Percentiles rank a stretch among this genome's conserved stretches.
phyloP scores from a whole-genome alignment of 2,329 filamentous ascomycete species.

The Arthroderma sp. region DNA sequence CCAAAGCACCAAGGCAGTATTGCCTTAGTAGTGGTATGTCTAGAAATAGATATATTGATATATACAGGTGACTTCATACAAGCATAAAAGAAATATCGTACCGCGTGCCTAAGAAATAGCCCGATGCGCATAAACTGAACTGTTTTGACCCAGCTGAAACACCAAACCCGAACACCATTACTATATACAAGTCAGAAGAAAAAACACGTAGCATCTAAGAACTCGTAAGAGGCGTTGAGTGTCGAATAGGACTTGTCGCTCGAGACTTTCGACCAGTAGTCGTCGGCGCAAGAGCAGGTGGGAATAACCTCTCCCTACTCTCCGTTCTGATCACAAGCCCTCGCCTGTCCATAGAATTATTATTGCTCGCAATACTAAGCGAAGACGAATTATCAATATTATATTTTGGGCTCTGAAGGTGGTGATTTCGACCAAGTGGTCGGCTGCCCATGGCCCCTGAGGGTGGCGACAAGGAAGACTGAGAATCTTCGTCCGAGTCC shows the following conservation, averaged over 20 bases:
- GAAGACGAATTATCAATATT: slow-evolving; percentile 32
- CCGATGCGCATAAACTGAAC: neutral
- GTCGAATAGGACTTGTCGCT: slow-evolving; percentile 38
- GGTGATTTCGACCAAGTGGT: slow-evolving; percentile 19
- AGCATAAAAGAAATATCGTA: neutral
- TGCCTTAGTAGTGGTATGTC: neutral
- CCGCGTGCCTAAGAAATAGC: neutral
- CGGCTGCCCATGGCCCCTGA: slow-evolving; percentile 21
- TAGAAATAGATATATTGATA: neutral
- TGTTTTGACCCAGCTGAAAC: neutral
- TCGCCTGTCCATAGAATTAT: slow-evolving; percentile 39
- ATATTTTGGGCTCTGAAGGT: slow-evolving; percentile 27
- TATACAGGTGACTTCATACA: neutral
- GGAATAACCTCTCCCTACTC: slow-evolving; percentile 64
- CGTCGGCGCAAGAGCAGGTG: slow-evolving; percentile 40
- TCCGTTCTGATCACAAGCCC: slow-evolving; percentile 74
- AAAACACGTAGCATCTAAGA: neutral
- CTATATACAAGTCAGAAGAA: neutral
- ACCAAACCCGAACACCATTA: neutral
- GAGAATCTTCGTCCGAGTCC: slow-evolving; percentile 52
- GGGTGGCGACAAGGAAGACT: slow-evolving; percentile 48
- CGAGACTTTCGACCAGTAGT: slow-evolving; percentile 35
- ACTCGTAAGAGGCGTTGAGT: slow-evolving; percentile 5
- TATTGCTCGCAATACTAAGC: slow-evolving; percentile 25
- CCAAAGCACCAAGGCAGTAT: neutral